Conservation (phyloP, 2,329 filamentous ascomycete genomes). For the Fusarium clavum region DNA sequence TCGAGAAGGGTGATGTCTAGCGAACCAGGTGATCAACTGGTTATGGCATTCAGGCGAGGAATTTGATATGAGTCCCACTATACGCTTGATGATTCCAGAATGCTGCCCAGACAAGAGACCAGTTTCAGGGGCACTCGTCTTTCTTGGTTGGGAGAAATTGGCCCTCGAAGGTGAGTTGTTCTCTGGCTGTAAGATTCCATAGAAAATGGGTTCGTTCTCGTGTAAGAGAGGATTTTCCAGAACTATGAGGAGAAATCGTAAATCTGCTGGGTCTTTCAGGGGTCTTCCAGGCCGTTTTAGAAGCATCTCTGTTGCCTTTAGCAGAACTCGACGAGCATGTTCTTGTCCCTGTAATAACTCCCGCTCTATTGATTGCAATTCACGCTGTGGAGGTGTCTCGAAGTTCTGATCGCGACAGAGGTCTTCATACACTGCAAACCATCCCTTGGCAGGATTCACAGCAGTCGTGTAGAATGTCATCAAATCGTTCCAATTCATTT, state of each 20-base stretch:
- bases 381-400: conserved; percentile 51
- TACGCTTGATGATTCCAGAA: conserved; percentile 85
- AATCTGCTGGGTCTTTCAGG: conserved; percentile 74
- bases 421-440: conserved; percentile 70
- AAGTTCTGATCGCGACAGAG: conserved; percentile 50
- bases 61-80: conserved; percentile 83
- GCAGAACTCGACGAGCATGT: conserved; percentile 74
- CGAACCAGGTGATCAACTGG: conserved; percentile 82
- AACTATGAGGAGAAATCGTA: conserved; percentile 82
- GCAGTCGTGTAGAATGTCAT: conserved; percentile 80
- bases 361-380: conserved; percentile 59
- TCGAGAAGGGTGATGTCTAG: conserved; percentile 72
- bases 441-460: conserved; percentile 74
- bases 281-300: conserved; percentile 82
- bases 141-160: conserved; percentile 34
- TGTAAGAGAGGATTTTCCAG: conserved; percentile 82
- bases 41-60: conserved; percentile 80
- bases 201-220: conserved; percentile 54
- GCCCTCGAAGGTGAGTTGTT: conserved; percentile 1
- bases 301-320: conserved; percentile 83
- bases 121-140: conserved; percentile 46
- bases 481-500: conserved; percentile 79
- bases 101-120: conserved; percentile 72
- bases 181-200: conserved; percentile 55
- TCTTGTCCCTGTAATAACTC: conserved; percentile 69